A percentile compares a stretch with the other conserved stretches of the same genome.
phyloP scores from a whole-genome alignment of 371 early-diverging fungal genomes.

The Rhizopus sp. region DNA sequence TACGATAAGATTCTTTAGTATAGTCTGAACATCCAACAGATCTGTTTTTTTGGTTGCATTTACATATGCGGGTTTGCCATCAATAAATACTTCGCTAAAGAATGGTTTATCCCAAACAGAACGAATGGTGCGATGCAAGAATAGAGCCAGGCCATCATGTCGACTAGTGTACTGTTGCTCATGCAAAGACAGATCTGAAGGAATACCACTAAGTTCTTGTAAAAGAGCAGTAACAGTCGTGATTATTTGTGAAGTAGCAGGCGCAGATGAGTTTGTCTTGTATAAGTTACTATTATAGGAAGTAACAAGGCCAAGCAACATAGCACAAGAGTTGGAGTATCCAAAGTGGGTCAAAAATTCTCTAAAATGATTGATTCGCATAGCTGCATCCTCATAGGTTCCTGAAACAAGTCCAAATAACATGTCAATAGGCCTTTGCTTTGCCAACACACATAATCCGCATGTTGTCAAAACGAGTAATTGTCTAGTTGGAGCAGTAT shows the following conservation, averaged over 20 bases:
- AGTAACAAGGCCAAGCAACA: slow-evolving; percentile 18
- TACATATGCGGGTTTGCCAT: slow-evolving; percentile 1
- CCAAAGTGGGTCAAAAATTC: slow-evolving; percentile 63
- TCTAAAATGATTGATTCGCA: slow-evolving; percentile 46
- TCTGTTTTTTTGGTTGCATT: slow-evolving; percentile 1
- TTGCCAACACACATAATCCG: slow-evolving; percentile 64
- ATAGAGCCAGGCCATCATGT: slow-evolving; percentile 78
- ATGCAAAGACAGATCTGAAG: slow-evolving; percentile 3
- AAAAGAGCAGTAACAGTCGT: slow-evolving; percentile 27
- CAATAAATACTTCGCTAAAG: slow-evolving; percentile 26
- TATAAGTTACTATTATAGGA: neutral
- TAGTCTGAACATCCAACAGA: slow-evolving; percentile 3
- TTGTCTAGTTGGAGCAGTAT: slow-evolving; percentile 56
- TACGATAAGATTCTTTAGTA: slow-evolving; percentile 1
- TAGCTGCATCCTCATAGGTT: slow-evolving; percentile 9
- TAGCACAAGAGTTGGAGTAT: slow-evolving; percentile 10
- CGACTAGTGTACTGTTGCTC: slow-evolving; percentile 44
- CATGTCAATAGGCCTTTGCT: slow-evolving; percentile 82
- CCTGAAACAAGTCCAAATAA: slow-evolving; percentile 52
- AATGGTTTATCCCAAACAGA: slow-evolving; percentile 74
- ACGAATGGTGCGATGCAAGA: slow-evolving; percentile 67
- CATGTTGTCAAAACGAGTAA: slow-evolving; percentile 80
- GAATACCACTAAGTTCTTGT: slow-evolving; percentile 24
- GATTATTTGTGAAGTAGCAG: slow-evolving; percentile 8
- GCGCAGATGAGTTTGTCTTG: slow-evolving; percentile 6